Evolutionary conservation across 352 stramenopile genomes (phyloP).

Genomic region (Globisporangium cederbergense): DNA sequence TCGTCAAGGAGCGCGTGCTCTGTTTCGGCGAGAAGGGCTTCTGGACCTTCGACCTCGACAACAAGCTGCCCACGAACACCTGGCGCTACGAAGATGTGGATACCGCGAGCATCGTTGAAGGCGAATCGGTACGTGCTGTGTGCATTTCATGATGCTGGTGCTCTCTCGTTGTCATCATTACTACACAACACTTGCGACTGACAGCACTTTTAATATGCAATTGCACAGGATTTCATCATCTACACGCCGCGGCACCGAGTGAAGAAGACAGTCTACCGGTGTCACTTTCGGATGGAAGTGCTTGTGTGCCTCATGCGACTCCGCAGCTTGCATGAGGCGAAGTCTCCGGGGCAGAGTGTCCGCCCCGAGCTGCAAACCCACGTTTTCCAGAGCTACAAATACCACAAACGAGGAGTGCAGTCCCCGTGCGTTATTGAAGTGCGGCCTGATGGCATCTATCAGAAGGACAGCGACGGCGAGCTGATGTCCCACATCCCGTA

Average conservation of each 20-base stretch:
- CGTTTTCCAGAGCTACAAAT: slow-evolving; percentile 58
- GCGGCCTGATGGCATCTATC: slow-evolving; percentile 68
- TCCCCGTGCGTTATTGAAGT: slow-evolving; percentile 69
- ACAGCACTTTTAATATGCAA: neutral
- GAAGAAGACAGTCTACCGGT: slow-evolving; percentile 82
- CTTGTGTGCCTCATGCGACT: slow-evolving; percentile 77
- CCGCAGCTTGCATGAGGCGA: slow-evolving; percentile 57
- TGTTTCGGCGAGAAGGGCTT: slow-evolving; percentile 76
- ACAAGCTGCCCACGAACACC: slow-evolving; percentile 69
- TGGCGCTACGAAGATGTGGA: slow-evolving; percentile 83
- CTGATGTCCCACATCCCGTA: slow-evolving; percentile 80
- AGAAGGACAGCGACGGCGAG: slow-evolving; percentile 70
- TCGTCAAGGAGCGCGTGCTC: slow-evolving; percentile 80
- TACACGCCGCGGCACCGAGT: slow-evolving; percentile 70
- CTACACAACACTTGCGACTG: neutral
- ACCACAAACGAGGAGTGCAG: slow-evolving; percentile 51
- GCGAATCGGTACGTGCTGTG: slow-evolving; percentile 41
- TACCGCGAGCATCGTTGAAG: slow-evolving; percentile 49
- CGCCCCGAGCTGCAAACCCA: slow-evolving; percentile 50
- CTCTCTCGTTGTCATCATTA: neutral
- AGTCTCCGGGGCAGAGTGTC: slow-evolving; percentile 18
- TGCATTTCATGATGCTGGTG: neutral
- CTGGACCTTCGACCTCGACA: slow-evolving; percentile 69
- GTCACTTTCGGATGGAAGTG: slow-evolving; percentile 80
- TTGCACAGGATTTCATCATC: slow-evolving; percentile 61